Conservation (phyloP, 2,329 filamentous ascomycete species). For the Nemania sp. region DNA sequence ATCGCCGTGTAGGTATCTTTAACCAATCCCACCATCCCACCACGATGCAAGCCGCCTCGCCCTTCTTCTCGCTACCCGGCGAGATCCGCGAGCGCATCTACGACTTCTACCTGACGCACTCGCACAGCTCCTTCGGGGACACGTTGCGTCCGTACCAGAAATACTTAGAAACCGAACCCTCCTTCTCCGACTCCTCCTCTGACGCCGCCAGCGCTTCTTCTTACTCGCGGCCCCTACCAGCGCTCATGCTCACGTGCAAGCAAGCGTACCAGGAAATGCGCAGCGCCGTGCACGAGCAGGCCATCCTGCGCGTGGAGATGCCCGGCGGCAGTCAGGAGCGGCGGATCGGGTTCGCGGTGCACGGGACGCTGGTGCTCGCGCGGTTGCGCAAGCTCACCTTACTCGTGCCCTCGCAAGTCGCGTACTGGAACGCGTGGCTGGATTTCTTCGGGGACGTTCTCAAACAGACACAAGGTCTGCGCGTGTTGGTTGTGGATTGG, state of each 20-base stretch:
- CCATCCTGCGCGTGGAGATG: slow-evolving; percentile 33
- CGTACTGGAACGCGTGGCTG: slow-evolving; percentile 41
- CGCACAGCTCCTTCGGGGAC: slow-evolving; percentile 30
- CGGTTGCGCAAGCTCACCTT: slow-evolving; percentile 23
- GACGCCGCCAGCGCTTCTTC: no score
- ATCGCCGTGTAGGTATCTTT: no score
- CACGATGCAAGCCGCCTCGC: slow-evolving; percentile 8
- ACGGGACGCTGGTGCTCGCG: slow-evolving; percentile 35
- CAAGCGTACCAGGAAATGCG: slow-evolving; percentile 27
- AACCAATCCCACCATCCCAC: no score
- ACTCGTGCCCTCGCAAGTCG: slow-evolving; percentile 27
- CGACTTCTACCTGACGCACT: slow-evolving; percentile 31
- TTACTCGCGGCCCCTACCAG: slow-evolving; percentile 26
- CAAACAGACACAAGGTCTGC: slow-evolving; percentile 21
- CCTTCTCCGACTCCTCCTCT: no score
- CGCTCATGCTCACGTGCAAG: slow-evolving; percentile 31
- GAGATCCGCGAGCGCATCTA: slow-evolving; percentile 35
- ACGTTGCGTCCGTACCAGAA: slow-evolving; percentile 28
- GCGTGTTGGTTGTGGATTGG: slow-evolving; percentile 39
- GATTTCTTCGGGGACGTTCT: slow-evolving; percentile 33
- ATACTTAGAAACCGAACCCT: slow-evolving; percentile 26
- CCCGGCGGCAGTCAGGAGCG: slow-evolving; percentile 29
- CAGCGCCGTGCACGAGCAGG: slow-evolving; percentile 31
- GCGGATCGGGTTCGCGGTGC: slow-evolving; percentile 37
- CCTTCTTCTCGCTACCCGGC: slow-evolving; percentile 27